phyloP scores from a whole-genome alignment of 1,284 basidiomycete species.

The Tilletiaria anomala region DNA sequence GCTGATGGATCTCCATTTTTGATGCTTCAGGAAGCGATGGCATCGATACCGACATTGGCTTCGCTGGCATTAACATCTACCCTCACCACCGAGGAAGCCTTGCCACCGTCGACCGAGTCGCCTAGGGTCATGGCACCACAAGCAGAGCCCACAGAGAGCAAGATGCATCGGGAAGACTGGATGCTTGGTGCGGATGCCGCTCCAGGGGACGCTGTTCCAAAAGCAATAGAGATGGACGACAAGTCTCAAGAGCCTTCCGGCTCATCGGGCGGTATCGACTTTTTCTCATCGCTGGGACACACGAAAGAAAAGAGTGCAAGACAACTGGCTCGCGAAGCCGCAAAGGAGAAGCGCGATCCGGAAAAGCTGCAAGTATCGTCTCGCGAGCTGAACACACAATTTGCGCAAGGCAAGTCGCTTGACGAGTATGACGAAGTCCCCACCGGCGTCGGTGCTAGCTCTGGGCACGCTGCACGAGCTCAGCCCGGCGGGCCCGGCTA shows the following conservation, averaged over 20 bases:
- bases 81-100: no score
- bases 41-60: no score
- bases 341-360: slow-evolving; percentile 53
- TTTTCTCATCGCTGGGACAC: slow-evolving; percentile 62
- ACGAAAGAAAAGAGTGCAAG: slow-evolving; percentile 49
- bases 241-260: no score
- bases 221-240: no score
- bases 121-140: no score
- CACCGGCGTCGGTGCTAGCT: background rate
- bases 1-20: no score
- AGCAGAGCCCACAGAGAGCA: no score
- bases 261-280: slow-evolving; percentile 40
- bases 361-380: slow-evolving; percentile 50
- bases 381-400: slow-evolving; percentile 65
- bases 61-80: no score
- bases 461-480: slow-evolving; percentile 42
- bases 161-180: slow-evolving; percentile 68
- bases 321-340: slow-evolving; percentile 13
- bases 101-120: no score
- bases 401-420: slow-evolving; percentile 51
- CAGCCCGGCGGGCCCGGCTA: slow-evolving; percentile 66
- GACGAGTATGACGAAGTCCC: slow-evolving; percentile 48
- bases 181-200: slow-evolving; percentile 52
- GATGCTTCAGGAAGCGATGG: no score
- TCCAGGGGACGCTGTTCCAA: slow-evolving; percentile 1